phyloP scores from a whole-genome alignment of 2,329 filamentous ascomycete species.

The Huntiella omanensis region DNA sequence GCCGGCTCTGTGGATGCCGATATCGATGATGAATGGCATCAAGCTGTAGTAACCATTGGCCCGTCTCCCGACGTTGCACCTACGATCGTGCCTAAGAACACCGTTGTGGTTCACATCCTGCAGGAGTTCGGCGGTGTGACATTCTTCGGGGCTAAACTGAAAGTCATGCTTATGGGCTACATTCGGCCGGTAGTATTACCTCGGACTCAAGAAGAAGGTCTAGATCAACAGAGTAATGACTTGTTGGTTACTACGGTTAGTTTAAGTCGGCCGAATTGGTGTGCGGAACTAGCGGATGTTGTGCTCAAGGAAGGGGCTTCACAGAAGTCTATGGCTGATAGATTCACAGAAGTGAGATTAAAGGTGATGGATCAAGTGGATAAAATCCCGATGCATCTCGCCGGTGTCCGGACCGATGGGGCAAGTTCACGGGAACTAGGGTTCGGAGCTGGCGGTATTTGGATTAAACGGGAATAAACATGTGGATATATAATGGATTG shows the following conservation, averaged over 20 bases:
- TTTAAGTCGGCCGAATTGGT: constrained; percentile 28
- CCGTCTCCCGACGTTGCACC: constrained; percentile 28
- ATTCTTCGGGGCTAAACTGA: constrained; percentile 27
- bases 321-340: constrained; percentile 24
- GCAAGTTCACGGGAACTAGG: constrained; percentile 28
- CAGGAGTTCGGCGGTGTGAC: constrained; percentile 26
- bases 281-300: constrained; percentile 20
- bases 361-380: constrained; percentile 36
- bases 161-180: constrained; percentile 41
- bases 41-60: constrained; percentile 37
- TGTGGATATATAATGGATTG: not conserved
- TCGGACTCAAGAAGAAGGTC: constrained; percentile 13
- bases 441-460: constrained; percentile 30
- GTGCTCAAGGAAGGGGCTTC: constrained; percentile 22
- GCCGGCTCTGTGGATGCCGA: constrained; percentile 12
- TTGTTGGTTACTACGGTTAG: constrained; percentile 26
- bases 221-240: constrained; percentile 21
- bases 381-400: constrained; percentile 36
- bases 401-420: constrained; percentile 35
- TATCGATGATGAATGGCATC: constrained; percentile 29
- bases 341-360: constrained; percentile 28
- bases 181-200: constrained; percentile 22
- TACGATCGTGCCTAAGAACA: constrained; percentile 28
- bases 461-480: constrained; percentile 18
- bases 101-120: constrained; percentile 34